phyloP scores from a whole-genome alignment of 2,329 filamentous ascomycete genomes.

The Stagonosporopsis tanaceti region DNA sequence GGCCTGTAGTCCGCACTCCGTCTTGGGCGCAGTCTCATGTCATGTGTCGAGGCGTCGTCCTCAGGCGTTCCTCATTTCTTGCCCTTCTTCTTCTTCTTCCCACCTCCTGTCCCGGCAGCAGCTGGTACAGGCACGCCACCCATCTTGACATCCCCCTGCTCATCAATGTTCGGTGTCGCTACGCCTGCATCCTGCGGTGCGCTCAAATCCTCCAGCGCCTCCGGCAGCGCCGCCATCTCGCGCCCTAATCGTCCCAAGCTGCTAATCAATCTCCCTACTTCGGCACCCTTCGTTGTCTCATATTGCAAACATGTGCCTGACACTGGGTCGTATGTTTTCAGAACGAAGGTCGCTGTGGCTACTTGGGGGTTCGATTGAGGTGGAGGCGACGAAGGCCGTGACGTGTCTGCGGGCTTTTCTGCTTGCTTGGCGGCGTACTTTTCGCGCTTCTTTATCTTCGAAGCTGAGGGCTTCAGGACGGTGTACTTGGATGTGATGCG shows the following conservation, averaged over 20 bases:
- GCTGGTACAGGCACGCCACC: conserved; percentile 35
- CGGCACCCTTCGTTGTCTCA: conserved; percentile 86
- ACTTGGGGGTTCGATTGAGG: conserved; percentile 36
- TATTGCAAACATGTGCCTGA: conserved; percentile 89
- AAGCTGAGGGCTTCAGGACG: conserved; percentile 60
- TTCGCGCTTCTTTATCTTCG: conserved; percentile 46
- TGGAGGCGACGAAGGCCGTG: conserved; percentile 42
- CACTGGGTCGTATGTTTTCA: conserved; percentile 89
- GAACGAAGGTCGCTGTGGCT: conserved; percentile 69
- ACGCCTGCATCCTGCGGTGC: conserved; percentile 36
- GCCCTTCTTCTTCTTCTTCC: conserved; percentile 61
- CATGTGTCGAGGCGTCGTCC: background rate
- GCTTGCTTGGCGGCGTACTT: conserved; percentile 42
- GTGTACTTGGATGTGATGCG: conserved; percentile 93
- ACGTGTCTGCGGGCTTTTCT: conserved; percentile 34
- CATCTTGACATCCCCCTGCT: conserved; percentile 39
- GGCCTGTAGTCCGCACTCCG: background rate
- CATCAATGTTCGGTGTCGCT: conserved; percentile 45
- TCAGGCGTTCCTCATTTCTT: conserved; percentile 54
- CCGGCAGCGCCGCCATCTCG: conserved; percentile 61
- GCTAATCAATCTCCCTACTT: conserved; percentile 83
- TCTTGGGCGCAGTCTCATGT: background rate
- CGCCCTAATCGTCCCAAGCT: conserved; percentile 79
- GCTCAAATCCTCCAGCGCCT: conserved; percentile 50
- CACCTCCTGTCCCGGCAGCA: conserved; percentile 45